Base-by-base conservation (phyloP, 129 eudicot genomes). In the Escallonia rubra region DNA sequence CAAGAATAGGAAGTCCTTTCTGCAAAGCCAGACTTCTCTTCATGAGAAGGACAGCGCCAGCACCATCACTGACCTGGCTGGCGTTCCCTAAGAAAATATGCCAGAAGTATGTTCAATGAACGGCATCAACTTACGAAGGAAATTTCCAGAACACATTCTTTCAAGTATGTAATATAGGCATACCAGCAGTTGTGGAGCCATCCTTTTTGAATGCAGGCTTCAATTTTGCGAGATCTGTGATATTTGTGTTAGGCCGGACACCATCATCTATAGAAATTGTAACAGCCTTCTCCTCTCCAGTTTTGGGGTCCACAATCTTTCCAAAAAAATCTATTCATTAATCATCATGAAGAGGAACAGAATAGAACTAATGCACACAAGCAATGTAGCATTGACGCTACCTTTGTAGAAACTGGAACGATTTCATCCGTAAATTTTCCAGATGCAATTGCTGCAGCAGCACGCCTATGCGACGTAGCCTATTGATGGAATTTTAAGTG, bases 61-160 rank as follows among this genome's bases (percentile, higher is more conserved):
- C 99, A 67, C 99, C 99, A 66, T 93, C 99, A 75, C 95, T 93
- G 58, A 93, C 85, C 68, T 93, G 99, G 76, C 99, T 93, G 61
- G 99, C 78, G 71, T 83, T 93, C 64, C 96, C 98, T 92, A 65
- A 11, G 45, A 66, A n/a, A 44, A 67, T 46, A 14, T 12, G 3
- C 6, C 34, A n/a, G n/a, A 38, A 4, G 54, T 42, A 57, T 8
- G 12, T 49, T 23, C 15, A 10, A 49, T 5, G 5, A 39, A 41
- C 2, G 43, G 3, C 57, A 56, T 43, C 48, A 11, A 52, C 51
- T 5, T 49, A 58, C 44, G 42, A 15, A 12, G 64, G 41, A 16
- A 43, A 14, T 5, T 34, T 14, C 13, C 56, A 23, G 13, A 55
- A 16, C 2, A 55, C 41, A 40, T 43, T 15, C 42, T 52, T 23